Evolutionary conservation across 2,329 filamentous ascomycete species (phyloP).

Genomic region (Fusarium luffae): DNA sequence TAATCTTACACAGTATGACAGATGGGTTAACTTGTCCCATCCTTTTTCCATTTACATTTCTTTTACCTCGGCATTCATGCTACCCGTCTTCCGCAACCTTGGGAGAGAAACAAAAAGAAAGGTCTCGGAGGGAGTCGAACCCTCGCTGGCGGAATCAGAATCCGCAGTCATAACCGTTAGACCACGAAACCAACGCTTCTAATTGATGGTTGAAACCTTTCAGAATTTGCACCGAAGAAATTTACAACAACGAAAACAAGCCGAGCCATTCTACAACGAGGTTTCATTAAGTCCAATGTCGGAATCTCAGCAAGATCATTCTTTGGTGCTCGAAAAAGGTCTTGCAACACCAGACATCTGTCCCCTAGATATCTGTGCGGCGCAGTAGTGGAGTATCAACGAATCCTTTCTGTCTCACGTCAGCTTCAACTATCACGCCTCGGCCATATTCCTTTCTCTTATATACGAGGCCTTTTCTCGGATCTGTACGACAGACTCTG

Average conservation of each 20-base stretch:
- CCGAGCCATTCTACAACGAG: not conserved
- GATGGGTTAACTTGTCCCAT: too few relatives aligned
- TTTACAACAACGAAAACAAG: not conserved
- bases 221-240: not conserved
- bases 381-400: not conserved
- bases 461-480: not conserved
- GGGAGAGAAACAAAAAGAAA: not conserved
- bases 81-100: too few relatives aligned
- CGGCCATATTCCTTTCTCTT: not conserved
- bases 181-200: not conserved
- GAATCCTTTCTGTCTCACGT: not conserved
- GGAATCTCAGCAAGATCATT: not conserved
- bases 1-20: too few relatives aligned
- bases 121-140: not conserved
- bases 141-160: not conserved
- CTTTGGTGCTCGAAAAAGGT: not conserved
- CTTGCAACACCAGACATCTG: not conserved
- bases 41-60: not conserved
- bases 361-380: too few relatives aligned
- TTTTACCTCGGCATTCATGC: too few relatives aligned
- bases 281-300: not conserved
- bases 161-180: not conserved
- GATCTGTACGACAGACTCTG: not conserved
- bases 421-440: not conserved
- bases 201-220: accelerated